phyloP scores from a whole-genome alignment of 2,329 filamentous ascomycete genomes.

The Botrytis fabae region DNA sequence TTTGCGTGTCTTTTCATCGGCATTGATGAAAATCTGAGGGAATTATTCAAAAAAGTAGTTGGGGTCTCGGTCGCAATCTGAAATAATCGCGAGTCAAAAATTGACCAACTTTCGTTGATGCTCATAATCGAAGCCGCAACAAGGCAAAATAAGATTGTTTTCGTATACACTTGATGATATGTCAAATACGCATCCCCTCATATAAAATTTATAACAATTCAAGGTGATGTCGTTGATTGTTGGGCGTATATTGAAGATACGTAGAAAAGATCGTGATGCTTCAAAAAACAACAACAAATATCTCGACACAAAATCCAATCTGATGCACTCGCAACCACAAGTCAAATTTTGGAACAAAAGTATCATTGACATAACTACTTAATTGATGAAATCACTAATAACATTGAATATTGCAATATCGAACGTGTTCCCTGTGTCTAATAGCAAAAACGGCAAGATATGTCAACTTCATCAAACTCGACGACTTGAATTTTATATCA shows the following conservation, averaged over 20 bases:
- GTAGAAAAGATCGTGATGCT: constrained; percentile 20
- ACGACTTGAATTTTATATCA: constrained; percentile 5
- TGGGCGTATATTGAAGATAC: neutral
- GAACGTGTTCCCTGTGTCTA: neutral
- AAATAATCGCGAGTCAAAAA: constrained; percentile 19
- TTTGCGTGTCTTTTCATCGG: neutral
- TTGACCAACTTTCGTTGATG: constrained; percentile 6
- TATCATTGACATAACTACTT: neutral
- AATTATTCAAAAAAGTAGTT: neutral
- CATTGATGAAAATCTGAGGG: neutral
- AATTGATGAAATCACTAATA: constrained; percentile 10
- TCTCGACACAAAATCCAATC: neutral
- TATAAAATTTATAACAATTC: constrained; percentile 9
- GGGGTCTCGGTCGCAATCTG: constrained; percentile 18
- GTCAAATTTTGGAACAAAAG: neutral
- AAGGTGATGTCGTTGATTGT: neutral
- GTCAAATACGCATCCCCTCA: constrained; percentile 12
- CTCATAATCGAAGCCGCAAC: neutral
- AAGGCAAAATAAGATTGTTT: neutral
- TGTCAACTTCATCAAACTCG: constrained; percentile 11
- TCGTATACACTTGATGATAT: constrained; percentile 14
- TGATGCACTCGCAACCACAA: constrained; percentile 22
- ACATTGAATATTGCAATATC: neutral
- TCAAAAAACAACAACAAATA: constrained; percentile 13
- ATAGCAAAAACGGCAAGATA: neutral